Base-by-base conservation (phyloP, 2,329 filamentous ascomycete species). In the Sporothrix brunneoviolacea region DNA sequence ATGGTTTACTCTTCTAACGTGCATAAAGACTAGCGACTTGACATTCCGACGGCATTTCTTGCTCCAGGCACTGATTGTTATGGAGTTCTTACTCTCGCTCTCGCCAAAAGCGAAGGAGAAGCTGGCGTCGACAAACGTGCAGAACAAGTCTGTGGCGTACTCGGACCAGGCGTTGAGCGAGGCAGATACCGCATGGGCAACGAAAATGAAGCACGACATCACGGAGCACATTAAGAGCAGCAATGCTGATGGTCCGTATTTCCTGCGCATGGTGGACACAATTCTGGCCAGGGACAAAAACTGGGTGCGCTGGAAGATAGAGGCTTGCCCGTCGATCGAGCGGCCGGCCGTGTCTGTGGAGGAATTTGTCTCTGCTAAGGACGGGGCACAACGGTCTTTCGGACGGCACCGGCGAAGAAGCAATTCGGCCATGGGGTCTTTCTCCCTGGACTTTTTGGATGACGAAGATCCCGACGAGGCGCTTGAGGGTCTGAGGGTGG, bases 241-340 rank as follows among this genome's bases (percentile, higher is more conserved):
- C 18, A 70, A 76, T 37, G n/a, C 27, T 4, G 91, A 95, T 61
- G 93, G 93, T 27, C 87, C 88, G 56, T 95, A 95, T 67, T 98
- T 97, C 67, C 86, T 90, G 68, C 85, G 93, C 35, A 95, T 97
- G 81, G 90, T 98, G 28, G 91, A 97, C 65, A 97, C 91, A 12
- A 91, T 98, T 28, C 79, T 98, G 27, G 88, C 89, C 21, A 80
- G 93, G 56, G 93, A 99, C 67, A 97, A 96, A 72, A 96, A 97
- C 64, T 98, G 94, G 94, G 90, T 94, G 39, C 85, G 90, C 55
- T 99, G 93, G 93, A 99, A 99, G 70, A 84, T 91, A 54, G 90
- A 96, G 65, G 88, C 84, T 58, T 98, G 93, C 64, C 88, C 89
- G 21, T 80, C 85, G 6, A 97, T 99, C 61, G 83, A 91, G 62